These are phyloP conservation scores for Colletotrichum scovillei DNA, from an alignment of 2,329 filamentous ascomycete species.

Conservation along the genomic window DNA sequence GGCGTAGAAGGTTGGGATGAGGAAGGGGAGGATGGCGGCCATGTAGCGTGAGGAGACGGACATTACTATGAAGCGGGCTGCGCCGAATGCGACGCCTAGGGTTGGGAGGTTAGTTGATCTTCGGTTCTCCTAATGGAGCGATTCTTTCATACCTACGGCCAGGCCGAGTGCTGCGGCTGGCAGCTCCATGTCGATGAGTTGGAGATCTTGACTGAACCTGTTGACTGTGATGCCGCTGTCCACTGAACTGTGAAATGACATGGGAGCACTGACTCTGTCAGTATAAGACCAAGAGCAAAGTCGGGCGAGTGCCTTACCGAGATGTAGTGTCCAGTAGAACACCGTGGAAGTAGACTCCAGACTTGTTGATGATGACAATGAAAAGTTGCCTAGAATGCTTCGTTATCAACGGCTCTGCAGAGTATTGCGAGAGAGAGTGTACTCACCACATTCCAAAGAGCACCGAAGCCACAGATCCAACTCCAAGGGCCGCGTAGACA, in stretches of 20 bases:
- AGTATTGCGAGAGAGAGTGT: neutral
- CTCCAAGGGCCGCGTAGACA: constrained; percentile 42
- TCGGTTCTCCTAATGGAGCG: neutral
- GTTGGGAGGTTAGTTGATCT: neutral
- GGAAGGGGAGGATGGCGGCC: constrained; percentile 44
- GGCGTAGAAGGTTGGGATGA: constrained; percentile 42
- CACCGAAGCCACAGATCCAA: constrained; percentile 17
- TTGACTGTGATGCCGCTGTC: constrained; percentile 40
- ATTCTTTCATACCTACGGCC: constrained; percentile 12
- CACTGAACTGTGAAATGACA: constrained; percentile 36
- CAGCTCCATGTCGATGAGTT: constrained; percentile 40
- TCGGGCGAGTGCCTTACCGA: constrained; percentile 20
- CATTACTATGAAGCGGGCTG: constrained; percentile 37
- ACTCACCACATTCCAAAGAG: constrained; percentile 24
- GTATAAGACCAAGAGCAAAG: neutral
- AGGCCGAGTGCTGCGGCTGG: constrained; percentile 38
- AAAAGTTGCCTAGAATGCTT: constrained; percentile 42
- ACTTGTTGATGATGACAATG: constrained; percentile 45
- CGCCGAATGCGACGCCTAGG: constrained; percentile 20
- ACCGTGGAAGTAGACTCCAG: constrained; percentile 44
- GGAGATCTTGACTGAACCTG: constrained; percentile 39
- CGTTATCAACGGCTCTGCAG: neutral
- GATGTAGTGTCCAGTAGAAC: constrained; percentile 40
- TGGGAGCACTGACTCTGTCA: constrained; percentile 24
- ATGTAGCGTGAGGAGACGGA: constrained; percentile 45